Conservation (phyloP, 768 basidiomycete species). For the Mycena pura region DNA sequence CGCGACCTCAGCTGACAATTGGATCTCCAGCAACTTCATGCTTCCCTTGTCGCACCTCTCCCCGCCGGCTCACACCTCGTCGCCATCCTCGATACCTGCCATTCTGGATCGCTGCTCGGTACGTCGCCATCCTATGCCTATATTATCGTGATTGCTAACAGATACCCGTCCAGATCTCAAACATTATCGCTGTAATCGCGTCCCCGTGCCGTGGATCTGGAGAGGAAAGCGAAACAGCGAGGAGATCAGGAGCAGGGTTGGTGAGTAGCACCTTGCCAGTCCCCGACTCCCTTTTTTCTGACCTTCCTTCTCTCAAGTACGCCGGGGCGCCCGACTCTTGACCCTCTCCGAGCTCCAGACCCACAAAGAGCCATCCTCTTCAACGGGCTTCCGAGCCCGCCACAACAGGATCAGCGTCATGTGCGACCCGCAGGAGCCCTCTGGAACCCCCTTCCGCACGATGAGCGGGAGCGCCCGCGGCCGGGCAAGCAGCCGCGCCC, state of each 20-base stretch:
- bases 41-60: slow-evolving; percentile 12
- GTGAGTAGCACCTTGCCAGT: background rate
- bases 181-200: slow-evolving; percentile 23
- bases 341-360: background rate
- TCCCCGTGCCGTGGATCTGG: slow-evolving; percentile 13
- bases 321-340: background rate
- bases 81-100: slow-evolving; percentile 25
- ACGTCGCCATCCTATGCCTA: background rate
- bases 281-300: too few species aligned
- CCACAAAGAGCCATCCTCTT: background rate
- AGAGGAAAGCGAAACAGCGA: background rate
- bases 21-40: slow-evolving; percentile 15
- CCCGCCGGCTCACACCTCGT: slow-evolving; percentile 22
- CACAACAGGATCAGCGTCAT: background rate
- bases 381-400: background rate
- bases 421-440: background rate
- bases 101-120: slow-evolving; percentile 26
- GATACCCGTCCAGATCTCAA: slow-evolving; percentile 7
- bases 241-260: background rate
- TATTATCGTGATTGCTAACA: background rate
- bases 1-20: background rate
- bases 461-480: background rate
- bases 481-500: background rate
- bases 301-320: background rate
- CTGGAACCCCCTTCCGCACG: background rate